Conservation (phyloP, 2,329 filamentous ascomycete genomes). For the Cryphonectria naterciae region DNA sequence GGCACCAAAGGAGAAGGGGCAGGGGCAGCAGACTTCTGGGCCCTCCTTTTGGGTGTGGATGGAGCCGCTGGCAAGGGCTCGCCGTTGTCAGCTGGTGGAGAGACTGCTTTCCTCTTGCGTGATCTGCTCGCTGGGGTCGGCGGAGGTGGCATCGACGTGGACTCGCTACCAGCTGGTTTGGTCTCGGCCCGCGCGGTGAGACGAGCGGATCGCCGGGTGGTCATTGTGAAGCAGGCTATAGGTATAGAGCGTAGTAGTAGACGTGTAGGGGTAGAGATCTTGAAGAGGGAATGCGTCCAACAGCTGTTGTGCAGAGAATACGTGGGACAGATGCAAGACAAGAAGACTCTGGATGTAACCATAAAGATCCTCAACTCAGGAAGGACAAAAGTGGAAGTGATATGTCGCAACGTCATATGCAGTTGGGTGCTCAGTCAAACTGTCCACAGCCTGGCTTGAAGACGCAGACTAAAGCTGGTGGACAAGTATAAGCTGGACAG, state of each 20-base stretch:
- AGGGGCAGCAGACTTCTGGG: slow-evolving; percentile 27
- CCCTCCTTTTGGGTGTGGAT: slow-evolving; percentile 37
- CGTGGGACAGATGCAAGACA: not conserved
- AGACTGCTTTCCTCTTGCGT: slow-evolving; percentile 38
- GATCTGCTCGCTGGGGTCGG: slow-evolving; percentile 24
- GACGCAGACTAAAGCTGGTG: not conserved
- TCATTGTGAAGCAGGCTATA: slow-evolving; percentile 32
- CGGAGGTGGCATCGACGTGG: slow-evolving; percentile 29
- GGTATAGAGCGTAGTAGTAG: not conserved
- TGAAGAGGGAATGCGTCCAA: not conserved
- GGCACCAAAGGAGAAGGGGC: slow-evolving; percentile 36
- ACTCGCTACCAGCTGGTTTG: slow-evolving; percentile 13
- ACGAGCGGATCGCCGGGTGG: slow-evolving; percentile 43
- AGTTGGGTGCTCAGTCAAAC: not conserved
- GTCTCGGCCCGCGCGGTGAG: slow-evolving; percentile 40
- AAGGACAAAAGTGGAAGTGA: not conserved
- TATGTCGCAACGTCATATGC: slow-evolving; percentile 23
- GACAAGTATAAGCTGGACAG: not conserved
- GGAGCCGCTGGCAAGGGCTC: slow-evolving; percentile 33
- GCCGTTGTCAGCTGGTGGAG: slow-evolving; percentile 17
- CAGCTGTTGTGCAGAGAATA: not conserved
- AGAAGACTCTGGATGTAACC: not conserved
- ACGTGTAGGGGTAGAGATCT: not conserved
- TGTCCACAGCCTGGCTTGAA: not conserved
- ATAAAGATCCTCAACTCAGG: not conserved